Percentiles rank a stretch among this genome's conserved stretches.
These are phyloP conservation scores for Cutaneotrichosporon mucoides DNA, from an alignment of 1,284 basidiomycete genomes.

Conservation along the genomic window DNA sequence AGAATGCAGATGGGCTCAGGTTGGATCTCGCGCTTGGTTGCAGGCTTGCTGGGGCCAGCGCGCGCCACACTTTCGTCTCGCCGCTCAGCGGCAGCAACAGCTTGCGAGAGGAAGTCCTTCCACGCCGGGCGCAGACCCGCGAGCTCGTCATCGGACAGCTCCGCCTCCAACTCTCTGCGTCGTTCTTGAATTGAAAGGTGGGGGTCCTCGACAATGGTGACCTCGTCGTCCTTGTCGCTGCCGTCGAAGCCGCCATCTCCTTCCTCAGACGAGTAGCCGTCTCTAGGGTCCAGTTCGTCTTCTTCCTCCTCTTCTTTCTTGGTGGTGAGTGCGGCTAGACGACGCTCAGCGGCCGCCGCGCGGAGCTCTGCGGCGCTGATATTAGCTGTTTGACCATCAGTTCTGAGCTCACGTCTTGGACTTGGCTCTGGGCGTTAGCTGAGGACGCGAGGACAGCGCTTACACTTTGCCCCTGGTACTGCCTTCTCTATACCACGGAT, in stretches of 20 bases:
- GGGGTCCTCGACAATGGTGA: slow-evolving; percentile 25
- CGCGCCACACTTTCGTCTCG: background rate
- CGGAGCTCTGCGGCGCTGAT: slow-evolving; percentile 37
- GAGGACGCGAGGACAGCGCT: background rate
- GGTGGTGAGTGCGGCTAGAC: slow-evolving; percentile 15
- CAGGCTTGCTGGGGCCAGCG: background rate
- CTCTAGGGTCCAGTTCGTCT: background rate
- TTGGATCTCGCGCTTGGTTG: background rate
- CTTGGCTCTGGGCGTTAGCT: slow-evolving; percentile 29
- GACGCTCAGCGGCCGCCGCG: slow-evolving; percentile 38
- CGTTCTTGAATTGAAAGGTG: slow-evolving; percentile 27
- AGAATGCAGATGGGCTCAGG: background rate
- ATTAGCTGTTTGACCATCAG: background rate
- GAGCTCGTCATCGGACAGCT: slow-evolving; percentile 38
- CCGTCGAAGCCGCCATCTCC: background rate
- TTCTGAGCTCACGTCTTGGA: slow-evolving; percentile 30
- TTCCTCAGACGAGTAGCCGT: background rate
- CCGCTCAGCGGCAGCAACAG: background rate
- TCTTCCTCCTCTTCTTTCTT: background rate
- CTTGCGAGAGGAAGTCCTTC: slow-evolving; percentile 23
- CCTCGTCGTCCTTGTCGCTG: slow-evolving; percentile 7
- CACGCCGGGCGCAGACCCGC: slow-evolving; percentile 30
- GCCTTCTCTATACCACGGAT: slow-evolving; percentile 43
- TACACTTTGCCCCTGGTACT: slow-evolving; percentile 40
- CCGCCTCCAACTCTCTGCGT: slow-evolving; percentile 35